A percentile compares a stretch with the other conserved stretches of the same genome.
phyloP scores from a whole-genome alignment of 2,329 filamentous ascomycete species.

The Neonectria faginata region DNA sequence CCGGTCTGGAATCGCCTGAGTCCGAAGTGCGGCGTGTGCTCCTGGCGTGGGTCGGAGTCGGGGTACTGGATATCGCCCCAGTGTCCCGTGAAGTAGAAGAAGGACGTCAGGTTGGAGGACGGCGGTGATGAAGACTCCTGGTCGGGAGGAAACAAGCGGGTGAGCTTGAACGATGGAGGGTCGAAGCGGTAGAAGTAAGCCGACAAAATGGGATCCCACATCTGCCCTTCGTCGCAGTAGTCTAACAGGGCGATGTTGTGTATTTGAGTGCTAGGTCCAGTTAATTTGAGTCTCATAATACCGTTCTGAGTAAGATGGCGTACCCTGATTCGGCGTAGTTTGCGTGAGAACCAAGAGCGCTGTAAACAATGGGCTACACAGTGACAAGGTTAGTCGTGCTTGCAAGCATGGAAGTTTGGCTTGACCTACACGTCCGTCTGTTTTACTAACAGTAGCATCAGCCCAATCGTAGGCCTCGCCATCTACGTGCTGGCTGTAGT shows the following conservation, averaged over 20 bases:
- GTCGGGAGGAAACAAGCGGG: constrained; percentile 31
- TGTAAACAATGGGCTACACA: constrained; percentile 50
- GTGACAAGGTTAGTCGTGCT: background rate
- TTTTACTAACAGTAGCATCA: constrained; percentile 39
- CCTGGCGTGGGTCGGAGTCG: constrained; percentile 49
- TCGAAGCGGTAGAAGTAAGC: constrained; percentile 53
- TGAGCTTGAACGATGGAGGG: constrained; percentile 40
- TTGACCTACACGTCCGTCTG: constrained; percentile 45
- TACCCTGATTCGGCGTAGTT: constrained; percentile 50
- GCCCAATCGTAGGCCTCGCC: constrained; percentile 46
- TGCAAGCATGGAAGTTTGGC: no score
- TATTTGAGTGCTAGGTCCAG: constrained; percentile 44
- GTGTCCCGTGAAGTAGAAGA: constrained; percentile 50
- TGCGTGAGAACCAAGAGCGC: constrained; percentile 51
- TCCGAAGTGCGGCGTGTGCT: constrained; percentile 47
- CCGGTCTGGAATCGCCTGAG: constrained; percentile 50
- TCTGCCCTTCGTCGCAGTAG: constrained; percentile 49
- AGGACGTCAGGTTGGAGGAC: constrained; percentile 47
- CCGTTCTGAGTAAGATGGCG: background rate
- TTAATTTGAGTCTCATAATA: background rate
- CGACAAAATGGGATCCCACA: constrained; percentile 51
- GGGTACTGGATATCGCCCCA: constrained; percentile 51
- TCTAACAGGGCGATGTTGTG: constrained; percentile 50
- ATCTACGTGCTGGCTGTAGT: constrained; percentile 46
- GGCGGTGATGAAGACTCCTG: constrained; percentile 15